Percentiles rank a stretch among this genome's conserved stretches.
phyloP scores from a whole-genome alignment of 768 basidiomycete genomes.

The Clavaria fumosa region DNA sequence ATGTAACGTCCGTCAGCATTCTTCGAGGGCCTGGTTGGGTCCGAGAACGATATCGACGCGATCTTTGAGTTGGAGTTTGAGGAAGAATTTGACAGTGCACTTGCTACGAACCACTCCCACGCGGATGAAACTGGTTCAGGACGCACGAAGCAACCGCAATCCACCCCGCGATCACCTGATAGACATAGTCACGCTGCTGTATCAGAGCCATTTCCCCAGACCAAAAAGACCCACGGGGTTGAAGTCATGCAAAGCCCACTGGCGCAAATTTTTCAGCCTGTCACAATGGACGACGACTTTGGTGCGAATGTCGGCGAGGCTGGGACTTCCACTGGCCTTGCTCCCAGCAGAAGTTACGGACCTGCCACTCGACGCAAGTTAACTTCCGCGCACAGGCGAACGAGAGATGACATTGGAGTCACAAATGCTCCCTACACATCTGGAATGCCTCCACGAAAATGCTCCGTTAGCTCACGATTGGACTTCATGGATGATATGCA shows the following conservation, averaged over 20 bases:
- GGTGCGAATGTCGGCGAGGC: constrained; percentile 17
- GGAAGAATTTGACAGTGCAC: constrained; percentile 45
- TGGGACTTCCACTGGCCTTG: constrained; percentile 6
- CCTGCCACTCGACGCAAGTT: constrained; percentile 28
- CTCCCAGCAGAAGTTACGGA: constrained; percentile 26
- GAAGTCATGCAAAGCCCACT: too few relatives aligned
- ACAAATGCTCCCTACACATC: too few relatives aligned
- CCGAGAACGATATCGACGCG: constrained; percentile 57
- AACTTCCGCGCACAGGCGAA: constrained; percentile 20
- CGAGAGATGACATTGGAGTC: constrained; percentile 1
- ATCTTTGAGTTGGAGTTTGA: constrained; percentile 70
- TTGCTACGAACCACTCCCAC: constrained; percentile 31
- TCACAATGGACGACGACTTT: constrained; percentile 37
- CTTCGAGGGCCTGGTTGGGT: constrained; percentile 66
- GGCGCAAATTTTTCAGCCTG: constrained; percentile 58
- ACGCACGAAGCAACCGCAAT: constrained; percentile 7
- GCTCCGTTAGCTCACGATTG: too few relatives aligned
- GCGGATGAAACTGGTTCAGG: constrained; percentile 12
- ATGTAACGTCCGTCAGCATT: constrained; percentile 35
- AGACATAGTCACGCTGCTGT: constrained; percentile 5
- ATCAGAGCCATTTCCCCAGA: constrained; percentile 16
- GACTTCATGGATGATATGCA: not conserved
- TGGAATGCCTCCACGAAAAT: too few relatives aligned
- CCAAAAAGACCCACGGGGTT: constrained; percentile 27
- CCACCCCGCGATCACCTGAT: constrained; percentile 9